Evolutionary conservation across 2,329 filamentous ascomycete genomes (phyloP), one percentile per base, ranked within the genome.

Genomic region (Clonostachys rhizophaga): DNA sequence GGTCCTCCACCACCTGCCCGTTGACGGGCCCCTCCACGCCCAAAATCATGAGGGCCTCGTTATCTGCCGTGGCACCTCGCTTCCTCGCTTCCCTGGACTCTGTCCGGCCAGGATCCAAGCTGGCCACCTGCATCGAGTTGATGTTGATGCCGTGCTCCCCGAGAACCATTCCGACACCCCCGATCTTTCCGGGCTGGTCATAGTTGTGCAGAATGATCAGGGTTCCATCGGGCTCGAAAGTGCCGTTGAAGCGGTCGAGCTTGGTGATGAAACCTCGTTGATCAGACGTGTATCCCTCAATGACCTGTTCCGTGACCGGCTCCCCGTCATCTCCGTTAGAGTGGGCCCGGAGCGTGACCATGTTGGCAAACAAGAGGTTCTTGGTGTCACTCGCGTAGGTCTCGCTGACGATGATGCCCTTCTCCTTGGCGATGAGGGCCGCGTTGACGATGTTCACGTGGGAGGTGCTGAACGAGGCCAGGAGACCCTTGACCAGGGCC

Each of bases 361-460:
- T 76, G 40, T 82, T 86, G 10, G 83, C 81, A 60, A 87, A 91
- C 0, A 81, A 79, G 41, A 78, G 71, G 18, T 81, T 74, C n/a
- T 79, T 75, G 1, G 74, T 70, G 17, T 86, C 81, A 8, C 43
- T 44, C 4, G 76, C 79, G 51, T 84, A 83, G 36, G 82, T 82
- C 67, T 92, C 89, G 58, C 84, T 88, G 58, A 94, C 83, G 41
- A 85, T 76, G 51, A 94, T 86, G 3, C 87, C 88, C 54, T 87
- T 87, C 56, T 91, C 86, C 52, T 82, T 84, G 17, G 88, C 87
- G 13, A 91, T 79, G 24, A 91, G 71, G 40, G 82, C 77, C 1
- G 88, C 88, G 58, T 94, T 92, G 55, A 94, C 88, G 50, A 94
- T 90, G 67, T 91, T 92, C 56, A 91, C 84, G 36, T 85, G 83